phyloP scores from a whole-genome alignment of 768 basidiomycete species.

The Boletus bicolor region DNA sequence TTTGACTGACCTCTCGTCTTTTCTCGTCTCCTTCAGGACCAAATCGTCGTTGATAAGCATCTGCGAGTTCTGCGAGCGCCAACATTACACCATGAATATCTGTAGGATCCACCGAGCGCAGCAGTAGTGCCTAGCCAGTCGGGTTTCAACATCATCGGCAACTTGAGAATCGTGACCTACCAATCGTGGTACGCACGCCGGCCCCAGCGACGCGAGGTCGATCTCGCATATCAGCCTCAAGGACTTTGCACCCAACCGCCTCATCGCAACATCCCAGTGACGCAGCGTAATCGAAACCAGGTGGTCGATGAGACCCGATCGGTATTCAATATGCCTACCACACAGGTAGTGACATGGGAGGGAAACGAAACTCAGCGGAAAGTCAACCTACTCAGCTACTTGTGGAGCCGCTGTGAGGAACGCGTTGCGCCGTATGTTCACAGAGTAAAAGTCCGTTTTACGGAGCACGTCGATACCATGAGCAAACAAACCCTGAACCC shows the following conservation, averaged over 20 bases:
- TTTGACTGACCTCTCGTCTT: conserved; percentile 43
- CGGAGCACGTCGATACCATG: conserved; percentile 92
- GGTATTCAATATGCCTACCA: conserved; percentile 75
- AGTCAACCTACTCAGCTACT: conserved; percentile 73
- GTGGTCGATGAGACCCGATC: conserved; percentile 64
- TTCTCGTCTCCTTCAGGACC: conserved; percentile 33
- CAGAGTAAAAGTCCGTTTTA: conserved; percentile 93
- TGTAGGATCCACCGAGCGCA: conserved; percentile 60
- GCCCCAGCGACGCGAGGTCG: conserved; percentile 54
- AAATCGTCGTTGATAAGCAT: conserved; percentile 44
- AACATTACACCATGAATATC: conserved; percentile 84
- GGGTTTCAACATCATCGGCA: conserved; percentile 10
- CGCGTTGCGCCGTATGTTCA: conserved; percentile 80
- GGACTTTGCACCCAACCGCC: conserved; percentile 73
- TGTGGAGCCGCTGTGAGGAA: conserved; percentile 83
- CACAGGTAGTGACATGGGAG: conserved; percentile 7
- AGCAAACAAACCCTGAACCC: conserved; percentile 74
- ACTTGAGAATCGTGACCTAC: conserved; percentile 41
- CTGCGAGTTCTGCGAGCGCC: conserved; percentile 68
- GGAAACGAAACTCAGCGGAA: conserved; percentile 1
- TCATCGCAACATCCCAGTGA: conserved; percentile 88
- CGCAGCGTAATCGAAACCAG: conserved; percentile 68
- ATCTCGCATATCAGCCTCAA: conserved; percentile 63
- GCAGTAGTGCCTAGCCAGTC: conserved; percentile 45
- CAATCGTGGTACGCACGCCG: conserved; percentile 45